Conservation (phyloP, 768 basidiomycete species). For the Lentinula aciculospora region DNA sequence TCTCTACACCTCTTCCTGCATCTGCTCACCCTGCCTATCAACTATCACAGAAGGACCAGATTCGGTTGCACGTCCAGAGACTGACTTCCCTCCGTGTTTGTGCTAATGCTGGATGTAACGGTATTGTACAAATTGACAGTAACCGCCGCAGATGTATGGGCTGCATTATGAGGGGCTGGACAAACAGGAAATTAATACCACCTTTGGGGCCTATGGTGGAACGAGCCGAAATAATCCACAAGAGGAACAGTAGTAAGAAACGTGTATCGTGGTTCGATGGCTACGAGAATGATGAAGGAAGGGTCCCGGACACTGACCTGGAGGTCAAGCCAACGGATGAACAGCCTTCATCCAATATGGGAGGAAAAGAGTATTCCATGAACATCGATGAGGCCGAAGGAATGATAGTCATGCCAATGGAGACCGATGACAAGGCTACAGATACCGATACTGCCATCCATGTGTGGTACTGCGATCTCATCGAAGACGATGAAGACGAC, state of each 20-base stretch:
- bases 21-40: background rate
- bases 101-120: background rate
- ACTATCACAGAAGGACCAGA: background rate
- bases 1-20: background rate
- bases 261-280: slow-evolving; percentile 6
- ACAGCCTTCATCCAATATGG: too few species aligned
- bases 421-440: background rate
- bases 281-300: background rate
- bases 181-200: background rate
- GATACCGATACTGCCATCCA: background rate
- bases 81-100: background rate
- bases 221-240: background rate
- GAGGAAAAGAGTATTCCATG: background rate
- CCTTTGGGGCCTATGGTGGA: background rate
- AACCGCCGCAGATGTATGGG: background rate
- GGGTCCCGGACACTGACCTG: background rate
- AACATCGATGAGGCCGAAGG: background rate
- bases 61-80: background rate
- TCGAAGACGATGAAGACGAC: background rate
- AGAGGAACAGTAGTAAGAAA: background rate
- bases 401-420: background rate
- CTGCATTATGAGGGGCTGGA: background rate
- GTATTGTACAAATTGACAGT: background rate
- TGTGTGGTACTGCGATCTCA: background rate
- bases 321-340: background rate